Percentiles rank a stretch among this genome's conserved stretches.
phyloP scores from a whole-genome alignment of 2,329 filamentous ascomycete species.

The Nigrograna mackinnonii region DNA sequence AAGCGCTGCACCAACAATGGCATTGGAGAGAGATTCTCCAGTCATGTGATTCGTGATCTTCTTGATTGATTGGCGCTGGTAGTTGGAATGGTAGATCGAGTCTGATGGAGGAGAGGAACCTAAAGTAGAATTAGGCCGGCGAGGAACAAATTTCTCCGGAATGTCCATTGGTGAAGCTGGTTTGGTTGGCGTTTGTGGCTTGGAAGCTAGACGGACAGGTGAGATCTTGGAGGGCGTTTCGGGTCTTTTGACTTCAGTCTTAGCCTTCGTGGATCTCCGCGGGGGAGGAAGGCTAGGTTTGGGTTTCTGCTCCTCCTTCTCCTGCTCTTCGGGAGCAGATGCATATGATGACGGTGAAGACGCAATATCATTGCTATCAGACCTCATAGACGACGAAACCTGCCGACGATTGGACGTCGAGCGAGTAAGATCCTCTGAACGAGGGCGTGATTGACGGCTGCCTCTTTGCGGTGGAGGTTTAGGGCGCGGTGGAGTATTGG shows the following conservation, averaged over 20 bases:
- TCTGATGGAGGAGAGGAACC: slow-evolving; percentile 21
- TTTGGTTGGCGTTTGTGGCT: slow-evolving; percentile 35
- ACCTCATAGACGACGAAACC: slow-evolving; percentile 28
- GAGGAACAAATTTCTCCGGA: slow-evolving; percentile 22
- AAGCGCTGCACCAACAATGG: slow-evolving; percentile 75
- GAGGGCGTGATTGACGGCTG: slow-evolving; percentile 19
- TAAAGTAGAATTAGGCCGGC: slow-evolving; percentile 22
- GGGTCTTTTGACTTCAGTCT: slow-evolving; percentile 3
- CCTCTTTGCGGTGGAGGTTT: slow-evolving; percentile 19
- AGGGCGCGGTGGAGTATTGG: slow-evolving; percentile 17
- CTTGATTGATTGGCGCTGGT: slow-evolving; percentile 38
- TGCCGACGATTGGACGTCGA: slow-evolving; percentile 19
- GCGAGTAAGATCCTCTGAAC: slow-evolving; percentile 25
- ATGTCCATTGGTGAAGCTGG: slow-evolving; percentile 25
- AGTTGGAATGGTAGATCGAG: slow-evolving; percentile 43
- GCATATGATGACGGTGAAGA: slow-evolving; percentile 38
- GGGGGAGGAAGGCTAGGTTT: slow-evolving; percentile 41
- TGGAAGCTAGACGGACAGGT: slow-evolving; percentile 22
- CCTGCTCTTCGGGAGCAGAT: slow-evolving; percentile 38
- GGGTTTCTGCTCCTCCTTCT: slow-evolving; percentile 20
- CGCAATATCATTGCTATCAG: slow-evolving; percentile 26
- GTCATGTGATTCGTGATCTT: slow-evolving; percentile 54
- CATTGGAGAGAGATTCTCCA: slow-evolving; percentile 69
- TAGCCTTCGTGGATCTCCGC: slow-evolving; percentile 26
- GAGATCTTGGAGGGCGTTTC: slow-evolving; percentile 12